A percentile compares a stretch with the other conserved stretches of the same genome.
phyloP scores from a whole-genome alignment of 177 flowering plant species.

The Vitis hybrid region DNA sequence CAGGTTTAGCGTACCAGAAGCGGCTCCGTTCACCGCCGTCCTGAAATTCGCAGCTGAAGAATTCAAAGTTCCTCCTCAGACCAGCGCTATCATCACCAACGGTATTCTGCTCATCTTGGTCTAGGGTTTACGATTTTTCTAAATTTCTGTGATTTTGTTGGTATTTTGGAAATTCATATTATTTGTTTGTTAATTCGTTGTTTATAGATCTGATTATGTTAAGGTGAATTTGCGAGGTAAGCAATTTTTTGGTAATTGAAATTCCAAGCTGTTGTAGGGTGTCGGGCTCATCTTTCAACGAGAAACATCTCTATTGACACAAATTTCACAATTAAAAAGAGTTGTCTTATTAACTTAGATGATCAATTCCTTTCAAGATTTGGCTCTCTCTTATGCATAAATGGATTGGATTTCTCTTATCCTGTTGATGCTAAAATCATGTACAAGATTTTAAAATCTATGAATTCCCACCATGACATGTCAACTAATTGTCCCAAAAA shows the following conservation, averaged over 20 bases:
- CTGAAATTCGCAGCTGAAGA: slow-evolving; percentile 97
- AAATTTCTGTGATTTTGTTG: neutral
- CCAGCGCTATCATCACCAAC: slow-evolving; percentile 99
- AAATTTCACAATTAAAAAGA: too few species aligned
- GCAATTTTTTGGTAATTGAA: neutral
- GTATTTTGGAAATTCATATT: neutral
- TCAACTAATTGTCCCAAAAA: too few species aligned
- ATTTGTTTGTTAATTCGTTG: neutral
- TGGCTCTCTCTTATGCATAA: too few species aligned
- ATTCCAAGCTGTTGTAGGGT: neutral
- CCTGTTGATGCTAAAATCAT: too few species aligned
- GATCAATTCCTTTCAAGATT: too few species aligned
- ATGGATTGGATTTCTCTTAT: too few species aligned
- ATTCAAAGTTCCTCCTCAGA: slow-evolving; percentile 98
- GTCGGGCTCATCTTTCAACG: too few species aligned
- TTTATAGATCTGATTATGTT: neutral
- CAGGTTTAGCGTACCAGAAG: slow-evolving; percentile 97
- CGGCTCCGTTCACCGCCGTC: slow-evolving; percentile 96
- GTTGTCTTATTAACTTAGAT: too few species aligned
- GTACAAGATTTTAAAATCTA: too few species aligned
- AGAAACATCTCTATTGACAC: too few species aligned
- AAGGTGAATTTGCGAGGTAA: neutral
- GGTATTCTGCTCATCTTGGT: slow-evolving; percentile 36
- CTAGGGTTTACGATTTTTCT: neutral
- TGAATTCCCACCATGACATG: too few species aligned